Percentiles rank a stretch among this genome's conserved stretches.
Evolutionary conservation across 441 rosid genomes (phyloP).

Genomic region (Pelargonium fulgidum): DNA sequence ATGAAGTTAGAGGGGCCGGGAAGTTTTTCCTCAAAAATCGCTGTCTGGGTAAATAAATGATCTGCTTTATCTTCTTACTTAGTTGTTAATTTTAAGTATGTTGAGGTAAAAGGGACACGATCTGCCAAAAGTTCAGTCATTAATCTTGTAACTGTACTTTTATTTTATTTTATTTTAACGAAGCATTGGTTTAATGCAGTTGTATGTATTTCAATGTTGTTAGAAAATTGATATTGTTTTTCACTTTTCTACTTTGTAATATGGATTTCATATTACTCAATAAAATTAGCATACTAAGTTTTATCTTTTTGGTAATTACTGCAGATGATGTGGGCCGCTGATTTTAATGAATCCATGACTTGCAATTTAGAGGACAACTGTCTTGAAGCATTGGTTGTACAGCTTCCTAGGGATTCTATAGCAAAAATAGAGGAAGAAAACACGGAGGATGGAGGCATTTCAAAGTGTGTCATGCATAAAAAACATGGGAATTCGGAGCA

Average conservation of each 20-base stretch:
- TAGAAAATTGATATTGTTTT: background rate
- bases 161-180: background rate
- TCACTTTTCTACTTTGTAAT: background rate
- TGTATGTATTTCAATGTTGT: background rate
- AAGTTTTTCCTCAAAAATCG: too few species aligned
- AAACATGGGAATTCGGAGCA: conserved; percentile 37
- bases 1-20: too few species aligned
- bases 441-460: conserved; percentile 35
- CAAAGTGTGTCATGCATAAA: conserved; percentile 34
- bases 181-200: background rate
- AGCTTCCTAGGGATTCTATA: conserved; percentile 41
- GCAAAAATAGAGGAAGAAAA: conserved; percentile 41
- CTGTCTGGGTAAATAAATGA: background rate
- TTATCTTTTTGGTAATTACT: conserved; percentile 13
- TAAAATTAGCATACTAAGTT: background rate
- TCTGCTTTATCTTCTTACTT: background rate
- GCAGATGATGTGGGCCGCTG: conserved; percentile 99
- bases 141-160: background rate
- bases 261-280: background rate
- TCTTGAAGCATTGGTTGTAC: conserved; percentile 60
- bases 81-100: background rate
- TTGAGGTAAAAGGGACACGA: background rate
- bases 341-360: conserved; percentile 58
- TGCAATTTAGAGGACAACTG: conserved; percentile 60
- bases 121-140: background rate